Base-by-base conservation (phyloP, 768 basidiomycete species). In the Xerocomus brunneocitrinus region DNA sequence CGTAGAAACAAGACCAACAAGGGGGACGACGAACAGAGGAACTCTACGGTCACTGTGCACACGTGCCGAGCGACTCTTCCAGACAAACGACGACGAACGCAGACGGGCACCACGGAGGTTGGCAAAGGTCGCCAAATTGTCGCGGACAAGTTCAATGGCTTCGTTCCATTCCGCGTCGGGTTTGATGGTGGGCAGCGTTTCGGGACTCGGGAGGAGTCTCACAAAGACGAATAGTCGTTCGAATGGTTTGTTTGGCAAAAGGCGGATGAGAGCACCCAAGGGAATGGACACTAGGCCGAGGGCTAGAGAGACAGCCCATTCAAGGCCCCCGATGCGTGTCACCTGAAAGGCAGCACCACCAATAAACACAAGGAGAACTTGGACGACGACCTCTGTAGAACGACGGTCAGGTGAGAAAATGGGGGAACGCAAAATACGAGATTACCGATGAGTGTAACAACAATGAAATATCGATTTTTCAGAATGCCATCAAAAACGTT, bases 271-370 rank as follows among this genome's bases (percentile, higher is more conserved):
- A 35, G 76, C 85, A 49, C 92, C 97, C 61, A 95, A 78, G 5
- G 95, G 97, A 42, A 98, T 82, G 9, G 97, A 87, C 44, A 93
- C 81, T 40, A 87, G 57, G 34, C 95, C 97, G 32, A 98, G 79
- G 46, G 91, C 86, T 36, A 99, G 74, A 0, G 91, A 89, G 59
- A 98, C 91, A 49, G 83, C 94, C 97, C 97, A 99, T 68, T 95
- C 92, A 38, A 82, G 82, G 8, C 89, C 92, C 36, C 74, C 74
- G 47, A 98, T 83, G 8, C 67, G 76, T 0, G 82, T 85, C 8
- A 98, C 95, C 63, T 89, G 85, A 77, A 99, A 98, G 0, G 94
- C 95, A 3, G 89, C 79, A 34, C 90, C 88, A 38, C 94, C 95
- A 40, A 98, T 78, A 63, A 93, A 91, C 49, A 98, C 89, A 52